Conservation (phyloP, 2,329 filamentous ascomycete genomes). For the Phialemonium atrogriseum region DNA sequence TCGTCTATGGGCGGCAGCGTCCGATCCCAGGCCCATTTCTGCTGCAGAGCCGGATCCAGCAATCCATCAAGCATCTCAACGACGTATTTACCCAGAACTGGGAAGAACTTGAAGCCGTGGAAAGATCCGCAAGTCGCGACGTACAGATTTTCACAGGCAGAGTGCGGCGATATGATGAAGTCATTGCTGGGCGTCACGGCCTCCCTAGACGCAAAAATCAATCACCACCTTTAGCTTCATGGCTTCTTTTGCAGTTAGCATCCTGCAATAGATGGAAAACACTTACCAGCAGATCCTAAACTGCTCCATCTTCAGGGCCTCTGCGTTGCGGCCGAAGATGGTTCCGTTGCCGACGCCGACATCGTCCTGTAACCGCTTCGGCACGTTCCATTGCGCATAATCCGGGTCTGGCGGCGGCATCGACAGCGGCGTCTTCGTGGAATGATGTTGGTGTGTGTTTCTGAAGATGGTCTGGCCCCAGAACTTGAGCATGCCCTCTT, state of each 20-base stretch:
- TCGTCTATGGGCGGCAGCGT: slow-evolving; percentile 31
- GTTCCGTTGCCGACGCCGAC: slow-evolving; percentile 46
- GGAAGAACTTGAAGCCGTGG: slow-evolving; percentile 62
- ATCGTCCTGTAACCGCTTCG: slow-evolving; percentile 46
- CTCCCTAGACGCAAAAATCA: slow-evolving; percentile 39
- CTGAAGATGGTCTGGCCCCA: slow-evolving; percentile 54
- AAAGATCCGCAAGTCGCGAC: slow-evolving; percentile 58
- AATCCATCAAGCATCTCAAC: slow-evolving; percentile 43
- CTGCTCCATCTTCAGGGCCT: slow-evolving; percentile 49
- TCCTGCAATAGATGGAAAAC: slow-evolving; percentile 6
- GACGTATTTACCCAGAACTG: slow-evolving; percentile 54
- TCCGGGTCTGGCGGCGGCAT: slow-evolving; percentile 46
- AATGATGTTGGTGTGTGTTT: slow-evolving; percentile 41
- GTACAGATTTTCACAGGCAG: slow-evolving; percentile 43
- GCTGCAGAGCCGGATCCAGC: slow-evolving; percentile 31
- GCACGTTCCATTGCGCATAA: slow-evolving; percentile 56
- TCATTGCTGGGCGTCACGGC: slow-evolving; percentile 54
- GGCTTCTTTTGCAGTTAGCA: not conserved
- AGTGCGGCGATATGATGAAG: slow-evolving; percentile 53
- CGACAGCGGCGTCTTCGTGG: slow-evolving; percentile 44
- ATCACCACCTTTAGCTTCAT: not conserved
- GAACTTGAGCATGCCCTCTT: slow-evolving; percentile 45
- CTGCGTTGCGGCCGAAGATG: slow-evolving; percentile 50
- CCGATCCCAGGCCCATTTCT: slow-evolving; percentile 52
- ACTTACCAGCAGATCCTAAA: slow-evolving; percentile 59